Evolutionary conservation across 2,329 filamentous ascomycete genomes (phyloP), one percentile per base, ranked within the genome.

Genomic region (Microascus cirrosus): DNA sequence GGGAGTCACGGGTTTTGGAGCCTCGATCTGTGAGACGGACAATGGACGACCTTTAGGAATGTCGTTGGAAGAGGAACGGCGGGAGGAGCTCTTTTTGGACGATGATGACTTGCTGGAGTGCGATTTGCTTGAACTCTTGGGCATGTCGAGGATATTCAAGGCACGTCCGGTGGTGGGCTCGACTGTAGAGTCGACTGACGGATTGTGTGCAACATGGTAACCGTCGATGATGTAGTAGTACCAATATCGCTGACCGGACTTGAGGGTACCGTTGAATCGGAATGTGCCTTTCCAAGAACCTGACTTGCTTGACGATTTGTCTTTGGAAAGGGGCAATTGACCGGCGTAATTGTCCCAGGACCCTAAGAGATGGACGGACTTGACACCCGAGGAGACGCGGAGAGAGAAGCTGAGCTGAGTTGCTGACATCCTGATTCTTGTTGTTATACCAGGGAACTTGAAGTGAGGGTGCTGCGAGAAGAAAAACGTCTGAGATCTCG

Each of bases 221-320:
- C 94, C 94, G 73, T 99, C 94, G 74, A 97, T 94, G 85, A 97
- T 96, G 82, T 96, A 99, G 85, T 99, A 99, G 86, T 97, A 99
- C 94, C 94, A 99, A 85, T 97, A 97, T 71, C 93, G 87, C 72
- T 90, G 85, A 71, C 93, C 91, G 67, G 90, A 80, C 79, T 93
- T 86, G 67, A 97, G 83, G 60, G 90, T 93, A 62, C 84, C 77
- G 71, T 87, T 87, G 78, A 99, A 96, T 77, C 90, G 87, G 81
- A 99, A 96, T 68, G 90, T 95, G 69, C 93, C 94, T 73, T 92
- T 89, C 91, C 93, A 97, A 66, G 88, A 88, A 70, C 91, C 91
- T 59, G 87, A 84, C 80, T 96, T 96, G 75, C 86, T 86, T 54
- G 87, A 82, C 69, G 79, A 76, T 77, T 83, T 85, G 74, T 96